Conservation (phyloP, 306 rosid species). For the Sicyos edulis region DNA sequence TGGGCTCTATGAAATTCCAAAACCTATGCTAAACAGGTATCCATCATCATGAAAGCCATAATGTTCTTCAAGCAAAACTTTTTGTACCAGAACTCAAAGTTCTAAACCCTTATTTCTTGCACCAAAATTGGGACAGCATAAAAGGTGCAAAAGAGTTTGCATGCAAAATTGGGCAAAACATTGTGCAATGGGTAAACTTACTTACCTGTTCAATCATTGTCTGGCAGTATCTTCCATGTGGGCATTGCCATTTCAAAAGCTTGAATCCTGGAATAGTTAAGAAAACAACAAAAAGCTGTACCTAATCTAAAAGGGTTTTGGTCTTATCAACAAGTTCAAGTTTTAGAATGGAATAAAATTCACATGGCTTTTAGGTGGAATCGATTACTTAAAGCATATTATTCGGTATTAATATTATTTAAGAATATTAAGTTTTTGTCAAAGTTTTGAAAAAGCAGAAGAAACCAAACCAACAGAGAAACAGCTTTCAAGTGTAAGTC, state of each 20-base stretch:
- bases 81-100: not conserved
- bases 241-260: not conserved
- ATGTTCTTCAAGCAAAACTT: not conserved
- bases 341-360: not conserved
- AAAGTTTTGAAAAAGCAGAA: not conserved
- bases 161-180: not conserved
- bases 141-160: not conserved
- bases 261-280: not conserved
- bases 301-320: constrained; percentile 3
- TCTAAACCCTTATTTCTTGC: constrained; percentile 4
- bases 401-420: not conserved
- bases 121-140: not conserved
- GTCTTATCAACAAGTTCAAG: not conserved
- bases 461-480: constrained; percentile 1
- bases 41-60: no score
- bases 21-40: not conserved
- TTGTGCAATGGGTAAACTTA: not conserved
- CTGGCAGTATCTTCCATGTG: constrained; percentile 12
- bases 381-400: constrained; percentile 17
- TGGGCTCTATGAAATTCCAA: not conserved
- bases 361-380: constrained; percentile 4
- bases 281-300: not conserved
- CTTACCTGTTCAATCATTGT: constrained; percentile 6
- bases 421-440: not conserved
- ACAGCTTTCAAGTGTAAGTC: not conserved